Percentiles rank a stretch among this genome's conserved stretches.
Evolutionary conservation across 2,329 filamentous ascomycete species (phyloP).

Genomic region (Ophiocordyceps robertsii): DNA sequence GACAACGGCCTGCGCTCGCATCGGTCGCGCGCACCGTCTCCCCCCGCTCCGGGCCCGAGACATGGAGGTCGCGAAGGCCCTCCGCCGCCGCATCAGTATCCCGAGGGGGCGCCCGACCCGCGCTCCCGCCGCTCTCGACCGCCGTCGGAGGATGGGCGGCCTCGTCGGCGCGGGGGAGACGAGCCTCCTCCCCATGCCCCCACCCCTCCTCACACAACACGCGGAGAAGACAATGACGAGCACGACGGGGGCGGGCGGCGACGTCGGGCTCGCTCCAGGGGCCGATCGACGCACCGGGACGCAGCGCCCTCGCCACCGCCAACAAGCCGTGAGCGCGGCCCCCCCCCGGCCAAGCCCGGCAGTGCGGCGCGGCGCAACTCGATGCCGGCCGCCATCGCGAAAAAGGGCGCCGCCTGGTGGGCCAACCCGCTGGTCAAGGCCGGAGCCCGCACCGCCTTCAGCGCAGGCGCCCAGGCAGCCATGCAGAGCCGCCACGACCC

Average conservation of each 20-base stretch:
- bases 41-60: conserved; percentile 6
- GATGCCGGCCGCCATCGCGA: conserved; percentile 15
- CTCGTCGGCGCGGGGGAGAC: neutral
- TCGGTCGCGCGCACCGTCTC: conserved; percentile 6
- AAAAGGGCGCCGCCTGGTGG: conserved; percentile 18
- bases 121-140: neutral
- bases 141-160: neutral
- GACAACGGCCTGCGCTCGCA: conserved; percentile 7
- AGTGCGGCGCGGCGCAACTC: conserved; percentile 15
- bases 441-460: conserved; percentile 31
- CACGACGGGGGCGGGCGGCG: conserved; percentile 7
- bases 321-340: conserved; percentile 8
- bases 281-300: conserved; percentile 7
- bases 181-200: neutral
- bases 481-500: conserved; percentile 30
- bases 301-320: conserved; percentile 4
- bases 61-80: conserved; percentile 6
- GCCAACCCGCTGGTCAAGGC: conserved; percentile 23
- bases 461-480: conserved; percentile 33
- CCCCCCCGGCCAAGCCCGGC: conserved; percentile 6
- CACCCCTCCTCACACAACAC: neutral
- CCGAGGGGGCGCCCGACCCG: neutral
- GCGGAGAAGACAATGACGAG: conserved; percentile 3
- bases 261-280: conserved; percentile 10
- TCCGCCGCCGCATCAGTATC: neutral